phyloP scores from a whole-genome alignment of 2,329 filamentous ascomycete genomes.

The Paraconiothyrium brasiliense region DNA sequence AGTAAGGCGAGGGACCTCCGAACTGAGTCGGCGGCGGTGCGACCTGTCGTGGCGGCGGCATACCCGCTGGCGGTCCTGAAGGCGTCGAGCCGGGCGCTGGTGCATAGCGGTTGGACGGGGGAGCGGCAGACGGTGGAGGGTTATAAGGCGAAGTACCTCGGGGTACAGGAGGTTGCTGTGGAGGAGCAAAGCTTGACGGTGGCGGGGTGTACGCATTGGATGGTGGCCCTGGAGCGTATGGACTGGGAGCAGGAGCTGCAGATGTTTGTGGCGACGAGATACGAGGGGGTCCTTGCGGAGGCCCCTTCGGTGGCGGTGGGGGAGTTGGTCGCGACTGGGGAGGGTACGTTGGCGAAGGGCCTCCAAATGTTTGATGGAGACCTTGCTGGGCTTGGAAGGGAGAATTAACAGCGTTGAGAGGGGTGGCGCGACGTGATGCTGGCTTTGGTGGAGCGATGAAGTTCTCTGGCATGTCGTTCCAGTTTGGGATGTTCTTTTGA shows the following conservation, averaged over 20 bases:
- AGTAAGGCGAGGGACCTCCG: conserved; percentile 48
- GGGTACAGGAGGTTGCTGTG: conserved; percentile 67
- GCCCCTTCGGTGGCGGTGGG: conserved; percentile 84
- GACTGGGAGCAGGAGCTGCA: conserved; percentile 63
- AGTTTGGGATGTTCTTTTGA: conserved; percentile 77
- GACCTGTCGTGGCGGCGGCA: conserved; percentile 54
- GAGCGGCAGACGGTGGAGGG: conserved; percentile 76
- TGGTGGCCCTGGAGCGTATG: conserved; percentile 68
- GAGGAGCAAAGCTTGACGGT: conserved; percentile 56
- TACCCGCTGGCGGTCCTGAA: conserved; percentile 51
- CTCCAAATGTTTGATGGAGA: conserved; percentile 65
- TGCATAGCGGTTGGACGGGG: conserved; percentile 67
- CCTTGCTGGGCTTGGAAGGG: conserved; percentile 74
- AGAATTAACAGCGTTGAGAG: conserved; percentile 74
- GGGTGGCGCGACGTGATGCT: conserved; percentile 77
- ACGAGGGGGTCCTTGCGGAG: conserved; percentile 53
- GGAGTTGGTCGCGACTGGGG: conserved; percentile 70
- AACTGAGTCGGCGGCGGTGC: conserved; percentile 54
- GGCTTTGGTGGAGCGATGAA: conserved; percentile 70
- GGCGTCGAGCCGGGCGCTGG: conserved; percentile 69
- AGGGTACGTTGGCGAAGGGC: conserved; percentile 65
- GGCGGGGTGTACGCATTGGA: conserved; percentile 68
- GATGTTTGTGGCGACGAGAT: conserved; percentile 74
- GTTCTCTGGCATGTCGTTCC: conserved; percentile 90
- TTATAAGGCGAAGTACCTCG: conserved; percentile 89